These are phyloP conservation scores for Akanthomyces uredinophilus DNA, from an alignment of 2,329 filamentous ascomycete genomes.

Conservation along the genomic window DNA sequence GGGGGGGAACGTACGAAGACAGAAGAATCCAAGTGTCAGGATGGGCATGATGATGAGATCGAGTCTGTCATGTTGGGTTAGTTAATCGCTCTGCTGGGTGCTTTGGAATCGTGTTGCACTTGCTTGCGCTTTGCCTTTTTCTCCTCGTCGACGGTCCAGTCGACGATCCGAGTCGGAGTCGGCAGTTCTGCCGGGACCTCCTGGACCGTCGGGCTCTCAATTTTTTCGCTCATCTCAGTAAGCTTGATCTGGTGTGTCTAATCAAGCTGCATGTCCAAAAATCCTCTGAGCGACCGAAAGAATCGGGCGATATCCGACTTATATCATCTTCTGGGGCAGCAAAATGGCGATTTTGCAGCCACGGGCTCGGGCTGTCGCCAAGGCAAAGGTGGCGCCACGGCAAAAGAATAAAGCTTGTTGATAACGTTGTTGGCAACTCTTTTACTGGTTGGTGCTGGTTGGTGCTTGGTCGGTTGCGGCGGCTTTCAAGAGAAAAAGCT, in stretches of 20 bases:
- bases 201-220: neutral
- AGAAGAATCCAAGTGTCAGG: slow-evolving; percentile 38
- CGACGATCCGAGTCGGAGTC: slow-evolving; percentile 18
- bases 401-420: too few species aligned
- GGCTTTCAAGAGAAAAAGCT: neutral
- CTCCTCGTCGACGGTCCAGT: slow-evolving; percentile 27
- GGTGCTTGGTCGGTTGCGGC: neutral
- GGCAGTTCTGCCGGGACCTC: slow-evolving; percentile 12
- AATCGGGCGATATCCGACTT: neutral
- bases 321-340: too few species aligned
- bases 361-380: too few species aligned
- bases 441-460: neutral
- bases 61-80: slow-evolving; percentile 22
- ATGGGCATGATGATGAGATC: slow-evolving; percentile 40
- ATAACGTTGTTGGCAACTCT: neutral
- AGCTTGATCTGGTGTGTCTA: neutral
- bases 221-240: neutral
- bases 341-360: too few species aligned
- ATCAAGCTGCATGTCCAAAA: neutral
- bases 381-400: too few species aligned
- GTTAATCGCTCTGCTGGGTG: neutral
- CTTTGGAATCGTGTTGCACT: neutral
- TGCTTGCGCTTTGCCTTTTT: slow-evolving; percentile 26
- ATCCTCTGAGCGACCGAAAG: too few species aligned
- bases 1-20: slow-evolving; percentile 29